Conservation (phyloP, 306 rosid species). For the Malus domestica region ASM211411v1 NC_041803.1:7485001-7485500, state of each 20-base stretch:
- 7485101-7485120: not conserved
- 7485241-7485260: not conserved
- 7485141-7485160: not conserved
- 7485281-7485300: not conserved
- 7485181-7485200: not conserved
- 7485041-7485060: not conserved
- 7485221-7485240: not conserved
- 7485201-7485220: not conserved
- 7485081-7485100: not conserved
- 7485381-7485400: not conserved
- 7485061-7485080: not conserved
- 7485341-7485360: not conserved
- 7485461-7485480: too few relatives aligned
- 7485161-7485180: not conserved
- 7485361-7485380: not conserved
- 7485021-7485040: not conserved
- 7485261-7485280: not conserved
- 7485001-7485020: not conserved
- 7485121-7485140: not conserved
- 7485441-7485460: too few relatives aligned
- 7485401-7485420: too few relatives aligned
- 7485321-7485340: not conserved
- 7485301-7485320: not conserved
- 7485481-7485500: too few relatives aligned
- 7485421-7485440: not conserved